Percentiles rank a stretch among this genome's conserved stretches.
Conservation (phyloP, 129 eudicot genomes). For the Smallanthus sonchifolius region DNA sequence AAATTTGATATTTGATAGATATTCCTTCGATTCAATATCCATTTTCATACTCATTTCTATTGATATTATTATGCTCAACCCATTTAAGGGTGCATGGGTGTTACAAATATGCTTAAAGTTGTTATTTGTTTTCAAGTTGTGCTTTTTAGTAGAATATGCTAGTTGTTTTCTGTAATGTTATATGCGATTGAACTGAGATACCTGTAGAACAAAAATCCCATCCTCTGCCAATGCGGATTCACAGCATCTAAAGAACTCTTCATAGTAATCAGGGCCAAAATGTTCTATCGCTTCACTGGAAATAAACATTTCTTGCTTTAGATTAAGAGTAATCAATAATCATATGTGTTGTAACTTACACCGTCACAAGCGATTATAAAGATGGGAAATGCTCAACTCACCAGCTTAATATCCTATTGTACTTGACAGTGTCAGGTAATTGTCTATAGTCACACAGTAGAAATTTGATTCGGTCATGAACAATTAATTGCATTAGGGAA, state of each 20-base stretch:
- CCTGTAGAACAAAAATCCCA: slow-evolving; percentile 73
- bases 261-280: slow-evolving; percentile 77
- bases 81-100: no score
- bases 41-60: no score
- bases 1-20: no score
- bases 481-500: no score
- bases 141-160: neutral
- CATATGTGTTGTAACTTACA: neutral
- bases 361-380: neutral
- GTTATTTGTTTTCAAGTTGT: neutral
- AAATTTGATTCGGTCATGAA: slow-evolving; percentile 55
- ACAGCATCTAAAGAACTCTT: slow-evolving; percentile 62
- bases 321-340: neutral
- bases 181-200: neutral
- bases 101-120: no score
- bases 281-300: slow-evolving; percentile 83
- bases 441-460: slow-evolving; percentile 76
- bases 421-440: slow-evolving; percentile 43
- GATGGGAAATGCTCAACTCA: slow-evolving; percentile 24
- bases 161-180: neutral
- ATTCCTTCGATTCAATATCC: no score
- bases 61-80: no score
- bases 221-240: slow-evolving; percentile 53
- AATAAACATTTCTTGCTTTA: neutral
- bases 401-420: slow-evolving; percentile 77